Base-by-base conservation (phyloP, 768 basidiomycete species). In the Pluteus cervinus region DNA sequence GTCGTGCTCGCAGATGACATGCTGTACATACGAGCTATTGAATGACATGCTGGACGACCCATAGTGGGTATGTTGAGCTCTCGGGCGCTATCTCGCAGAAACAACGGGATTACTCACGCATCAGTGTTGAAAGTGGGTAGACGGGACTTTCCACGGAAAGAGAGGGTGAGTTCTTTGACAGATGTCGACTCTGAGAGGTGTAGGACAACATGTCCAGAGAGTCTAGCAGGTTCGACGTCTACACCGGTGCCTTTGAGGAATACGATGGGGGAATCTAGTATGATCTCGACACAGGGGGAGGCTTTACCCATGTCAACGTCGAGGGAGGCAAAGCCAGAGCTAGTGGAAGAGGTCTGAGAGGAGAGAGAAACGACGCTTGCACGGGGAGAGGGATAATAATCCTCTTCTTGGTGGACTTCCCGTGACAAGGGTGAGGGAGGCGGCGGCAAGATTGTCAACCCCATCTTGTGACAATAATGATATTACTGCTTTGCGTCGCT, bases 181-280 rank as follows among this genome's bases (percentile, higher is more conserved):
- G 88, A 78, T 0, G 86, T 92, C 14, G 85, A 68, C 61, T 97
- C 89, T 2, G 71, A 66, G 29, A 98, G 75, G 57, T 81, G 72
- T 46, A 98, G 69, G 7, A 80, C 73, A 49, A 98, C 76, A 52
- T 81, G 73, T 4, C 94, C 94, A 29, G 79, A 80, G 45, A 97
- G 79, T 11, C 77, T 63, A 6, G 80, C 77, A 6, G 92, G 82
- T 50, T 92, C 86, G 44, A 89, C 79, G 45, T 94, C 89, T 48
- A 72, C 73, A 23, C 89, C 88, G 5, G 79, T 78, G 32, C 91
- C 90, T 45, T 79, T 74, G 51, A 97, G 73, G 36, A 71, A 68
- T 44, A 96, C 62, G 48, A 64, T 68, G 25, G 86, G 82, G 3
- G 71, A 66, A 55, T 85, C 78, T 38, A 96, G 75, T 37, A 78